Conservation (phyloP, 208 protist species). For the Trypanosoma boissoni region DNA sequence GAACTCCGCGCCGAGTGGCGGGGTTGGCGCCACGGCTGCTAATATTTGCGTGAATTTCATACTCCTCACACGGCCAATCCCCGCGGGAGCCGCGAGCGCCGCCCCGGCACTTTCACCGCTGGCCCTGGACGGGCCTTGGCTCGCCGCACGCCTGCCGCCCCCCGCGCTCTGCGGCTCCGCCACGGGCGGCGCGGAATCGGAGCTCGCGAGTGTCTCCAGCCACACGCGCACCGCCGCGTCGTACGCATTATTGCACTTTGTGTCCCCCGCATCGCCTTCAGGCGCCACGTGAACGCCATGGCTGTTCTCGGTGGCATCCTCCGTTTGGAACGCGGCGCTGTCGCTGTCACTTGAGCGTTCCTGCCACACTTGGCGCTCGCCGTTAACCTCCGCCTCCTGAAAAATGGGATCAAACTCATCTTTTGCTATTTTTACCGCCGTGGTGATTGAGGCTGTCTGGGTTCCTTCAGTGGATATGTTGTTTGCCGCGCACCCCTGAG, state of each 20-base stretch:
- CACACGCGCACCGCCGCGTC: constrained; percentile 18
- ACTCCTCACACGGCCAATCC: constrained; percentile 15
- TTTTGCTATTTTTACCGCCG: not conserved
- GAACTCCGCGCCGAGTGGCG: constrained; percentile 27
- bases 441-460: not conserved
- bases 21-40: constrained; percentile 26
- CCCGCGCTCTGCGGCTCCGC: constrained; percentile 10
- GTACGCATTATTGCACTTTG: constrained; percentile 2
- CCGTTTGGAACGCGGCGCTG: constrained; percentile 27
- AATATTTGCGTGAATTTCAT: constrained; percentile 54
- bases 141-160: not conserved
- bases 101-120: not conserved
- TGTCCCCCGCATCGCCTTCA: not conserved
- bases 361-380: constrained; percentile 37
- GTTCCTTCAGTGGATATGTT: not conserved
- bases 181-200: constrained; percentile 1
- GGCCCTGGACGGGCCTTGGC: not conserved
- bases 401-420: constrained; percentile 67
- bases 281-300: not conserved
- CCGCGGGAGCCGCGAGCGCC: not conserved
- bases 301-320: not conserved
- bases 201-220: constrained; percentile 3
- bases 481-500: not conserved
- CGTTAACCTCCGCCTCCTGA: constrained; percentile 44
- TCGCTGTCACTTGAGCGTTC: constrained; percentile 27